Evolutionary conservation across 176 grass and related monocot species (phyloP), one percentile per base, ranked within the genome.

Genomic region (Calamus simplicifolius): DNA sequence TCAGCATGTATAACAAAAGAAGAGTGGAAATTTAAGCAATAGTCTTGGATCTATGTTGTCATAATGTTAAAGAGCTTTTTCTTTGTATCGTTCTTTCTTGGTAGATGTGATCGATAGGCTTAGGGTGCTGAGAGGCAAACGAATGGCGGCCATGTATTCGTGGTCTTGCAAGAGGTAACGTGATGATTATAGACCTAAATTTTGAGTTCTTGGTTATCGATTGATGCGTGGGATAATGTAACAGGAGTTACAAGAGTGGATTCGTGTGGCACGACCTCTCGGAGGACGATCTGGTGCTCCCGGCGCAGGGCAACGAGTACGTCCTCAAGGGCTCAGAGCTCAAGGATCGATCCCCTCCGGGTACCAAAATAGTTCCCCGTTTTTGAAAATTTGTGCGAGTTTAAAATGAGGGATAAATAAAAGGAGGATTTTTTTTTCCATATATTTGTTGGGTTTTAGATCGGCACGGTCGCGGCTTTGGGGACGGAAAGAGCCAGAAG

Each of bases 81-180:
- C 19, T 30, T 16, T 23, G 4, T 4, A 1, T 67, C 16, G 6
- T 28, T 55, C 35, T 43, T 43, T 13, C 35, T 43, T 43, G 35
- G 61, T 29, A 98, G 94, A 98, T 83, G 87, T 98, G 59, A 73
- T 98, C 71, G 78, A 89, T 53, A 80, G 88, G 19, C 87, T 98
- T 58, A 98, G 89, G 68, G 70, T 85, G 26, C 73, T 92, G 67
- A 77, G 94, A 19, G 94, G 94, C 16, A 93, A 80, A 74, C 73
- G 76, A 64, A 98, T 98, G 81, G 76, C 94, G 2, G 38, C 81
- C 26, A 76, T 92, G 87, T 98, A 98, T 64, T 98, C 94, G 14
- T 98, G 94, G 94, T 98, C 94, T 64, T 92, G 88, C 80, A 98
- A 98, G 69, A 92, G 93, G 93, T 97, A 74, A 31, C 6, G 35